phyloP scores from a whole-genome alignment of 2,329 filamentous ascomycete genomes.

The Diaporthe amygdali region DNA sequence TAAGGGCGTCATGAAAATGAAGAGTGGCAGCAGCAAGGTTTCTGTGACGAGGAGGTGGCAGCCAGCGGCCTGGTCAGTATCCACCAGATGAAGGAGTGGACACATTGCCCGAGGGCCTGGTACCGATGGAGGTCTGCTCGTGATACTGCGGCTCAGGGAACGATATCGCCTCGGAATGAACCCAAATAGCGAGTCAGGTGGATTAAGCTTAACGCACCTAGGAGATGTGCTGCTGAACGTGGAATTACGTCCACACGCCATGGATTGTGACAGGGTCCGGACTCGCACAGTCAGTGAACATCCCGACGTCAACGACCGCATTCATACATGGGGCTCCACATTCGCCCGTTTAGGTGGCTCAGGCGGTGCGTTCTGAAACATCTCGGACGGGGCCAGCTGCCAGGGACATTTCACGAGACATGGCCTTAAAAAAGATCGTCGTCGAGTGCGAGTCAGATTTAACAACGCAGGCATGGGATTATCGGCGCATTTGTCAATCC shows the following conservation, averaged over 20 bases:
- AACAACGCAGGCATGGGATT: neutral
- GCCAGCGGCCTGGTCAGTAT: neutral
- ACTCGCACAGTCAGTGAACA: neutral
- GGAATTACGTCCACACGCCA: neutral
- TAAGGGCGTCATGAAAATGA: neutral
- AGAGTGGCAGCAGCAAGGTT: neutral
- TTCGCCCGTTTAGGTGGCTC: neutral
- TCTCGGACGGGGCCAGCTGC: neutral
- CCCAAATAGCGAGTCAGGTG: neutral
- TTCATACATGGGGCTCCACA: neutral
- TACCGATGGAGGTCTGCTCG: neutral
- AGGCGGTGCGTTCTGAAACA: constrained; percentile 5
- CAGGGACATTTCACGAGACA: neutral
- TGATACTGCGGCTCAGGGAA: neutral
- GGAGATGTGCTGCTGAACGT: neutral
- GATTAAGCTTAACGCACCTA: constrained; percentile 1
- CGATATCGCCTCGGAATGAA: neutral
- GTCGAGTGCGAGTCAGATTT: neutral
- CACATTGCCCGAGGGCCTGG: neutral
- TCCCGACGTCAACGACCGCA: neutral
- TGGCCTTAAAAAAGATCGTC: constrained; percentile 3
- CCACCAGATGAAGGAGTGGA: neutral
- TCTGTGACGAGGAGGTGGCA: neutral
- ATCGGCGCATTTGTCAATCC: neutral
- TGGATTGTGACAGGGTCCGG: neutral